Conservation (phyloP, 129 eudicot genomes). For the Centrapalus pauciflorus region DNA sequence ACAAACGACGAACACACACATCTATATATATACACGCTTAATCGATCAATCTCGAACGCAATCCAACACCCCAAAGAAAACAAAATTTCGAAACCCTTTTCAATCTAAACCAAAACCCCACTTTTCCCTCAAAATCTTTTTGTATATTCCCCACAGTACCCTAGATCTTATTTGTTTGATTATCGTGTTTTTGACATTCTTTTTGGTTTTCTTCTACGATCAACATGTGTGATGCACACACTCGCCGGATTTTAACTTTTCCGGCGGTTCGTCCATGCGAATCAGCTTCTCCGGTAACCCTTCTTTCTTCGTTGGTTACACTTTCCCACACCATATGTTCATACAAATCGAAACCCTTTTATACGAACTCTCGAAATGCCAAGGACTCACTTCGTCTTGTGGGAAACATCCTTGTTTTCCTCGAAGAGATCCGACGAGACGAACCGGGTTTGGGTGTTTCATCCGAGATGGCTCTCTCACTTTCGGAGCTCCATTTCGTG, state of each 20-base stretch:
- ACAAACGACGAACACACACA: not conserved
- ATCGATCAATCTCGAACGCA: not conserved
- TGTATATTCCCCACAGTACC: conserved; percentile 11
- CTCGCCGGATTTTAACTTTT: conserved; percentile 74
- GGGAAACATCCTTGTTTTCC: conserved; percentile 30
- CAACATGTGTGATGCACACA: conserved; percentile 31
- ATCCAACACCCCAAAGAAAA: conserved; percentile 12
- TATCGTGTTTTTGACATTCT: not conserved
- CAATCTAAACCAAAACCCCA: conserved; percentile 19
- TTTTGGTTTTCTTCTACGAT: conserved; percentile 28
- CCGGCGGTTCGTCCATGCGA: conserved; percentile 87
- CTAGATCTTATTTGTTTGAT: not conserved
- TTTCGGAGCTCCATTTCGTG: conserved; percentile 77
- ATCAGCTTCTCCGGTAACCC: conserved; percentile 44
- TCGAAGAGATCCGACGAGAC: conserved; percentile 42
- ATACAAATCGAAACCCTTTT: conserved; percentile 34
- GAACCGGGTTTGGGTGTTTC: not conserved
- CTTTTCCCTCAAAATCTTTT: conserved; percentile 13
- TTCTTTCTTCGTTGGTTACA: conserved; percentile 51
- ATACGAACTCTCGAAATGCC: conserved; percentile 43
- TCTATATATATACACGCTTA: conserved; percentile 19
- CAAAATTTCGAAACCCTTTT: not conserved
- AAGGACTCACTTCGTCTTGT: conserved; percentile 38
- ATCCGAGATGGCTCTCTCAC: conserved; percentile 16
- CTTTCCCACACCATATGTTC: conserved; percentile 38